Base-by-base conservation (phyloP, 495 filamentous ascomycete species). In the Xylaria scruposa region DNA sequence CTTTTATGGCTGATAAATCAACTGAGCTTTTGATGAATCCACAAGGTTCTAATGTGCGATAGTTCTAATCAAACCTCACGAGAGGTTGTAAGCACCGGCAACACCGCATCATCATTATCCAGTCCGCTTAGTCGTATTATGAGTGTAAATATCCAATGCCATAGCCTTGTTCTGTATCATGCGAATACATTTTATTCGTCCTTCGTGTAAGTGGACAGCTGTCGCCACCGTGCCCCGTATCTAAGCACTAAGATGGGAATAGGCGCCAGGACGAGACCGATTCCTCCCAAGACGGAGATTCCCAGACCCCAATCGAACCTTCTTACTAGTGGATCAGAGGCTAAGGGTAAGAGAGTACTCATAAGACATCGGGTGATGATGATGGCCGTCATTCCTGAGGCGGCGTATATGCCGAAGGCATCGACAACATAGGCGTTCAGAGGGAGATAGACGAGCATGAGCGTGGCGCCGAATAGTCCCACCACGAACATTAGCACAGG, bases 381-480 rank as follows among this genome's bases (percentile, higher is more conserved):
- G 33, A 88, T 76, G 0, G 83, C 84, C 2, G 88, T 89, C 83
- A 89, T 82, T 3, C 88, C 88, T 19, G 84, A 87, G 0, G 88
- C 88, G 7, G 85, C 82, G 73, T 85, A 88, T 15, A 88, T 65
- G 0, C 86, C 85, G 71, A 87, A 90, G 0, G 88, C 86, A 70
- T 90, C 88, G 0, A 89, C 88, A 10, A 90, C 80, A 66, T 89
- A 90, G 0, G 86, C 81, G 73, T 81, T 81, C 31, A 89, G 63
- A 0, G 88, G 85, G 21, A 90, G 76, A 56, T 84, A 76, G 15
- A 80, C 81, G 12, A 88, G 60, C 69, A 87, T 82, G 15, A 85
- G 63, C 8, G 79, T 72, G 62, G 78, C 53, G 21, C 85, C 85
- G 0, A 82, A 47, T 0, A 83, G 12, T n/a, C 67, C 78, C 0